Base-by-base conservation (phyloP, 2,329 filamentous ascomycete genomes). In the Alternaria atra region DNA sequence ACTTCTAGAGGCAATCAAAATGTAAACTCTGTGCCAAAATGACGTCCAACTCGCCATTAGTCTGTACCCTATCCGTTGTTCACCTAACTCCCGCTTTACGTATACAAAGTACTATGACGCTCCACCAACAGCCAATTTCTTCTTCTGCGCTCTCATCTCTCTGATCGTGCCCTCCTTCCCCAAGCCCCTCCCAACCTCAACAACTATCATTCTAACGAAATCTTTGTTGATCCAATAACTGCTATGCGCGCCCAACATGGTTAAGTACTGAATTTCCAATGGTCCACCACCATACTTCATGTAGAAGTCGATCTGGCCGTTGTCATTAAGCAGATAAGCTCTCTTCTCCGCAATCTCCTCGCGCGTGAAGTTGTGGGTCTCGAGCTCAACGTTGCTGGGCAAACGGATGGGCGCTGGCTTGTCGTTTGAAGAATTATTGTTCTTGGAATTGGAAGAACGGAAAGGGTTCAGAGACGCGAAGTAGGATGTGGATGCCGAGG, bases 201-300 rank as follows among this genome's bases (percentile, higher is more conserved):
- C 84, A 43, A 96, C 96, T 51, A 98, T 80, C 83, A 98, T 90
- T 44, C 94, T 84, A n/a, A 97, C 89, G 76, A 99, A 94, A 75
- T 98, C 95, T 29, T 84, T 87, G 70, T 91, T 89, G 2, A 88
- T 86, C 95, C 95, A 99, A 78, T 99, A 99, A 75, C 91, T 94
- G 57, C 92, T 93, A 79, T 99, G 95, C 8, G 95, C 95, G 58
- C 93, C 92, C 55, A 99, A 81, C 95, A 99, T 99, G 68, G 97
- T 97, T 35, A 98, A 80, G 76, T 99, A 99, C 79, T 98, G 94
- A 25, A 97, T 93, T 79, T 97, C 95, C 35, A 99, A 82, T 4
- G 94, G 90, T 0, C 95, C 95, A 2, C 92, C 91, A 0, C 93
- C 91, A 7, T 92, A 93, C 50, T 89, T 89, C 50, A 99, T 82